These are phyloP conservation scores for Mitragyna speciosa DNA, from an alignment of 257 asterid genomes.

Conservation along the genomic window DNA sequence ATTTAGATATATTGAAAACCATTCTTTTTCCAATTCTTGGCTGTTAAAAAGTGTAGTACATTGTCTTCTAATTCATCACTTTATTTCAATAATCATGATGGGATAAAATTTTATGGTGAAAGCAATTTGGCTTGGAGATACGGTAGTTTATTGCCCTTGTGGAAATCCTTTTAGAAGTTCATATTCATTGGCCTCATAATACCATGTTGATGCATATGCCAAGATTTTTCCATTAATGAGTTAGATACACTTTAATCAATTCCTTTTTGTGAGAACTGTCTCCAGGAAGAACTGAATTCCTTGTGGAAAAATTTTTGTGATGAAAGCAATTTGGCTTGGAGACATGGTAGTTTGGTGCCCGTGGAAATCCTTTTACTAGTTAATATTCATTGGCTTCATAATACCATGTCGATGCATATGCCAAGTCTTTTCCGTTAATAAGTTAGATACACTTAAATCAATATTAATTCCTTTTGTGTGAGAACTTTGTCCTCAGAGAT, in stretches of 20 bases:
- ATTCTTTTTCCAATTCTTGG: conserved; percentile 4
- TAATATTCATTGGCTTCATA: background rate
- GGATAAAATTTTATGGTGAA: background rate
- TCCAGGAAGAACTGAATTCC: background rate
- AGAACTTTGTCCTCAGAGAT: background rate
- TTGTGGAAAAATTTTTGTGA: background rate
- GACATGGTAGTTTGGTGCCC: background rate
- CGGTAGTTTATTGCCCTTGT: background rate
- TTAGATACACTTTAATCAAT: background rate
- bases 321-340: background rate
- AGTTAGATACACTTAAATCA: background rate
- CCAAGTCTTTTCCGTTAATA: background rate
- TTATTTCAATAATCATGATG: background rate
- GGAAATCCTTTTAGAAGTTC: background rate
- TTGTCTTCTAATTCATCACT: background rate
- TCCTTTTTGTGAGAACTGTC: background rate
- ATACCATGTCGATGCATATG: background rate
- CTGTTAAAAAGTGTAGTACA: background rate
- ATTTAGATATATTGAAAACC: conserved; percentile 7
- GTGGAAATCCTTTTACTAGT: background rate
- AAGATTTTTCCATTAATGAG: background rate
- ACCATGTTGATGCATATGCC: background rate
- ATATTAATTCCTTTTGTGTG: background rate
- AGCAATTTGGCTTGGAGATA: background rate
- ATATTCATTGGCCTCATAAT: background rate